Base-by-base conservation (phyloP, 2,329 filamentous ascomycete genomes). In the Aspergillus sp. region DNA sequence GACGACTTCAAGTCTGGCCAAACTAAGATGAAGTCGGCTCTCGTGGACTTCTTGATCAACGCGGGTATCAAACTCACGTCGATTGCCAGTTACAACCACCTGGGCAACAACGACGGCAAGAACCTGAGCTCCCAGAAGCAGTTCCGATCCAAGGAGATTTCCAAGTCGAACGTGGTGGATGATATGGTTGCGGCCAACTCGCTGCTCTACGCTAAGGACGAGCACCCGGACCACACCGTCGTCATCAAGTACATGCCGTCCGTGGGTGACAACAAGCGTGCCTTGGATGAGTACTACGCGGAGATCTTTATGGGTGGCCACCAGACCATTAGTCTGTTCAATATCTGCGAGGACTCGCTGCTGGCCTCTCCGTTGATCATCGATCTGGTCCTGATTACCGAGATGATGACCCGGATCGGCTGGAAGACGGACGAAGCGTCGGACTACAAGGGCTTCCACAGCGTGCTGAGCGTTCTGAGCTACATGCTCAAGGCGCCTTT, bases 181-280 rank as follows among this genome's bases (percentile, higher is more conserved):
- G 93, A 98, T 76, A 98, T 98, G 93, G 93, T 98, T 50, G 90
- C 88, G 63, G 91, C 93, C 63, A 98, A 98, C 76, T 76, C 73
- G 43, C 83, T 97, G 43, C 79, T 98, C 47, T 98, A 98, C 78
- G 82, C 85, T 71, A 76, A 87, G 62, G 89, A 84, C 58, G 93
- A 98, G 75, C 90, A 97, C 70, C 93, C 93, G 2, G 90, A 98
- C 68, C 93, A 98, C 76, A 94, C 88, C 50, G 93, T 98, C 50
- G 93, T 98, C 59, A 98, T 98, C 82, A 98, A 98, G 81, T 98
- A 98, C 78, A 95, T 98, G 90, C 93, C 93, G 33, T 88, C 90
- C 53, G 93, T 98, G 42, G 93, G 93, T 52, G 93, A 98, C 74
- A 94, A 96, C 80, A 98, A 98, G 82, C 89, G 93, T 66, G 93